Base-by-base conservation (phyloP, 2,329 filamentous ascomycete species). In the Hortaea werneckii region DNA sequence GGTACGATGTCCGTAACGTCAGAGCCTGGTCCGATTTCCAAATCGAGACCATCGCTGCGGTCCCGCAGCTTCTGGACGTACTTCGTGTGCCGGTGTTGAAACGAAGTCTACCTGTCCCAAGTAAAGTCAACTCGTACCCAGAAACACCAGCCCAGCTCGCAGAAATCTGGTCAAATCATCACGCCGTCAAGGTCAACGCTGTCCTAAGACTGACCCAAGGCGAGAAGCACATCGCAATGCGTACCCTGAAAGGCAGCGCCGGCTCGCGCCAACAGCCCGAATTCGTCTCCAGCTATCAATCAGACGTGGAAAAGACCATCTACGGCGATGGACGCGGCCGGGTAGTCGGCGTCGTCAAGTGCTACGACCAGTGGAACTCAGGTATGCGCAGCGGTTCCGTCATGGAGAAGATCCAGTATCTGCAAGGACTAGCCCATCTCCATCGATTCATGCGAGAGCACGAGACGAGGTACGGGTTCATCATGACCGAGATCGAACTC, bases 381-480 rank as follows among this genome's bases (percentile, higher is more conserved):
- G 86, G 85, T 51, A 94, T 95, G 86, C 85, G 88, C 49, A 80
- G 82, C 49, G 87, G 94, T 65, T 81, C 82, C 39, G 87, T 89
- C 53, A 78, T 87, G 65, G 85, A 88, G 67, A 83, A 85, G 48
- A 86, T 95, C 47, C 82, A 90, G 67, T 95, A 95, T 70, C 82
- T 95, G 13, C 82, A 85, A 42, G 87, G 87, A 1, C 79, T 96
- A 5, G 77, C 88, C 0, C 87, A 94, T 57, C 73, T 95, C 39
- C 90, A 96, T 67, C 79, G 86, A 61, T 82, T 83, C 60, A 95
- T 95, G 87, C 87, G 90, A 65, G 87, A 94, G 68, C 86, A 95
- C 68, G 82, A 82, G 54, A 94, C 87, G 63, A 82, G 90, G 48
- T 96, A 95, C 65, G 90, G 90, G 45, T 96, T 95, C 73, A 90